These are phyloP conservation scores for Suhomyces vadensis DNA, from an alignment of 805 yeast species.

Conservation along the genomic window DNA sequence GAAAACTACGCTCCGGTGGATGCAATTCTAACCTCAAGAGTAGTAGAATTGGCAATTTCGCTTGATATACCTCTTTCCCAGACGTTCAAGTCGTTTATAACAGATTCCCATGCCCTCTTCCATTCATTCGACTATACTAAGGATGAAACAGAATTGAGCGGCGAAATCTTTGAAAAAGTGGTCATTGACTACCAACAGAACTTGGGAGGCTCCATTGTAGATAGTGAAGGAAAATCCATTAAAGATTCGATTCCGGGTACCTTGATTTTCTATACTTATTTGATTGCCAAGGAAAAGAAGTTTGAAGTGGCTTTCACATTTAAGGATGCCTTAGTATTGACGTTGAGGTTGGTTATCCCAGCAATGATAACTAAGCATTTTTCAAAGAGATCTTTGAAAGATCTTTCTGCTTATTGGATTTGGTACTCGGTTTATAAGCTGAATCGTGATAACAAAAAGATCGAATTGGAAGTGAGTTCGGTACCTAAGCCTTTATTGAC, in stretches of 20 bases:
- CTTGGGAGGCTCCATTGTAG: constrained; percentile 26
- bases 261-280: constrained; percentile 17
- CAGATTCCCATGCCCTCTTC: constrained; percentile 46
- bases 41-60: constrained; percentile 50
- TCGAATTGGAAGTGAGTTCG: constrained; percentile 31
- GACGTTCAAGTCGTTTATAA: constrained; percentile 36
- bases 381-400: constrained; percentile 23
- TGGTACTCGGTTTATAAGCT: constrained; percentile 37
- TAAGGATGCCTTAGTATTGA: constrained; percentile 19
- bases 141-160: constrained; percentile 28
- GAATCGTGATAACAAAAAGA: constrained; percentile 13
- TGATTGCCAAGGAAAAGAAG: constrained; percentile 9
- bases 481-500: constrained; percentile 32
- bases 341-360: constrained; percentile 36
- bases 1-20: constrained; percentile 6
- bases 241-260: constrained; percentile 32
- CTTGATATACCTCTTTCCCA: constrained; percentile 63
- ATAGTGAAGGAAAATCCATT: constrained; percentile 27
- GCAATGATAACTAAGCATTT: constrained; percentile 31
- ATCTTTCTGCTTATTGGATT: constrained; percentile 35
- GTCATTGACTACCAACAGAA: constrained; percentile 45
- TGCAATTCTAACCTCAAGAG: constrained; percentile 19
- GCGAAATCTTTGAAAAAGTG: constrained; percentile 41
- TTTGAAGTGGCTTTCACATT: constrained; percentile 12
- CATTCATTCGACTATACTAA: constrained; percentile 21